Base-by-base conservation (phyloP, 352 stramenopile species). In the Phytopythium ostracodes region DNA sequence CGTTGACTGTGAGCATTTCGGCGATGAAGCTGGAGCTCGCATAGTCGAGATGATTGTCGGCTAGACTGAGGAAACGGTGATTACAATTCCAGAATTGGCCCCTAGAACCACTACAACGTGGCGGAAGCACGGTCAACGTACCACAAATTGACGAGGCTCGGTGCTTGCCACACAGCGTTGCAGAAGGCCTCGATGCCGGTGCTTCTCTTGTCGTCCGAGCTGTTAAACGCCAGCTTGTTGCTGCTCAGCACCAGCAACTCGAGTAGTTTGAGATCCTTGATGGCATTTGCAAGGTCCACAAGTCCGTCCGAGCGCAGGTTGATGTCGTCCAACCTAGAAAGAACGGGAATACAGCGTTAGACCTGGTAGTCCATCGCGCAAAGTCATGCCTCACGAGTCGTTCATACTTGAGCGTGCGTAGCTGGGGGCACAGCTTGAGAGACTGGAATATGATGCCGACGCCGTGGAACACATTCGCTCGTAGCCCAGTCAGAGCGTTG, bases 1-100 rank as follows among this genome's bases (percentile, higher is more conserved):
- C 67, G 62, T 89, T 92, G n/a, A 87, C 74, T 18, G 65, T 66
- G 0, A 92, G 71, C 74, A 89, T 88, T 9, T 73, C 70, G 0
- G 76, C 53, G 44, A 92, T 68, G 9, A 66, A 56, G 9, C 58
- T 60, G 29, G 65, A 76, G 36, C 75, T 75, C 22, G 72, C 51
- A 53, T 91, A 90, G 59, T 91, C 83, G 4, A 92, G 59, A 31
- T 67, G 58, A 56, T 92, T 92, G 22, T 69, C 56, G 10, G 64
- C 56, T 27, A 92, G 56, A 35, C 79, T 89, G 56, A n/a, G 11
- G 6, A 14, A 33, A 4, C n/a, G 47, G 8, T 20, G 8, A 20
- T 17, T 22, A 36, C 12, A 56, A 20, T n/a, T 22, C 17, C 22
- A 50, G 15, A 52, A n/a, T 40, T 22, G 33, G 42, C 17, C 20